Evolutionary conservation across 495 filamentous ascomycete species (phyloP).

Genomic region (Penicillium desertorum): DNA sequence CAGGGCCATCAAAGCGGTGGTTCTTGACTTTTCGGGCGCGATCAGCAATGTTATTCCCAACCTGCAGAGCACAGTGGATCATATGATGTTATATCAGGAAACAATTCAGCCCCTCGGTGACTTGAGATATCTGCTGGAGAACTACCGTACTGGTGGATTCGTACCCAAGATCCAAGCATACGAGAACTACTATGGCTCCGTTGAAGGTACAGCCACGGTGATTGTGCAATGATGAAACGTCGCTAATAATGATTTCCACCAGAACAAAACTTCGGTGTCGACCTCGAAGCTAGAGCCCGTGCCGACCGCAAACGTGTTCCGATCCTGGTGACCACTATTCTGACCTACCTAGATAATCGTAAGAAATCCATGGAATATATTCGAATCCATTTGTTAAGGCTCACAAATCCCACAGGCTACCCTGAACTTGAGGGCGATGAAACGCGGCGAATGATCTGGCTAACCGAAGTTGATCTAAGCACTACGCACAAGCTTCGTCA

Average conservation of each 20-base stretch:
- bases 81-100: constrained; percentile 99
- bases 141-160: constrained; percentile 92
- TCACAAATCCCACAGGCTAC: constrained; percentile 58
- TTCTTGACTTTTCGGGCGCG: constrained; percentile 95
- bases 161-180: constrained; percentile 88
- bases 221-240: background rate
- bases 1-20: constrained; percentile 96
- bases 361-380: constrained; percentile 25
- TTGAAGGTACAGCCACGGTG: constrained; percentile 59
- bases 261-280: constrained; percentile 97
- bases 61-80: constrained; percentile 90
- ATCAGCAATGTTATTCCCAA: constrained; percentile 98
- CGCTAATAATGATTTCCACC: constrained; percentile 19
- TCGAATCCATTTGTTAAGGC: background rate
- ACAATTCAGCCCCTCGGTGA: constrained; percentile 92
- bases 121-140: constrained; percentile 93
- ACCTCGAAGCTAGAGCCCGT: constrained; percentile 89
- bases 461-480: constrained; percentile 82
- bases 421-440: constrained; percentile 98
- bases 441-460: constrained; percentile 87
- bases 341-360: constrained; percentile 92
- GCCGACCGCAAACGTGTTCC: constrained; percentile 95
- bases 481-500: constrained; percentile 83
- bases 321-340: constrained; percentile 83
- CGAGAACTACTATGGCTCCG: constrained; percentile 98